These are phyloP conservation scores for Cladosporium oxysporum DNA, from an alignment of 2,329 filamentous ascomycete genomes.

Conservation along the genomic window DNA sequence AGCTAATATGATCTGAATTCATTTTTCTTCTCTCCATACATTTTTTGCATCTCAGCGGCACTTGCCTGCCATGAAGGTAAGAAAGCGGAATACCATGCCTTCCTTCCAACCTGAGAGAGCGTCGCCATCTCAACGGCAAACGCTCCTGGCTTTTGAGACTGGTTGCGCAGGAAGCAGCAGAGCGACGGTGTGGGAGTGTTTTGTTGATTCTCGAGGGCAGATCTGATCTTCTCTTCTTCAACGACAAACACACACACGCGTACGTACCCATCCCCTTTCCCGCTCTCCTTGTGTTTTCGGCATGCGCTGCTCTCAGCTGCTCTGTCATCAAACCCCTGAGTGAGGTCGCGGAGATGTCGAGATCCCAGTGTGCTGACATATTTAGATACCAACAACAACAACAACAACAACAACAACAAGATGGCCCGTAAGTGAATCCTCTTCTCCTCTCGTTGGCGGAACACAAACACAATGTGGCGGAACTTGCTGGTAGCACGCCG, in stretches of 20 bases:
- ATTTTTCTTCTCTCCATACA: neutral
- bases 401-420: neutral
- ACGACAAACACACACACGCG: neutral
- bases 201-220: neutral
- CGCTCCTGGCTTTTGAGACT: neutral
- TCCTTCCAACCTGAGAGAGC: neutral
- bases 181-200: neutral
- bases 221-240: constrained; percentile 1
- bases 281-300: neutral
- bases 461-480: neutral
- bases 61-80: neutral
- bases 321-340: neutral
- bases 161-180: neutral
- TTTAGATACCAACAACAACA: neutral
- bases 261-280: neutral
- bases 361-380: neutral
- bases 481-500: neutral
- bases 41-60: neutral
- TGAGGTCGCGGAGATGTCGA: neutral
- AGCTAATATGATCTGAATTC: neutral
- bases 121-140: neutral
- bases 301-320: neutral
- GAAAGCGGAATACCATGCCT: neutral
- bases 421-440: neutral
- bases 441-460: neutral